These are phyloP conservation scores for Dryadomyces quercivorus DNA, from an alignment of 2,329 filamentous ascomycete species.

Conservation along the genomic window DNA sequence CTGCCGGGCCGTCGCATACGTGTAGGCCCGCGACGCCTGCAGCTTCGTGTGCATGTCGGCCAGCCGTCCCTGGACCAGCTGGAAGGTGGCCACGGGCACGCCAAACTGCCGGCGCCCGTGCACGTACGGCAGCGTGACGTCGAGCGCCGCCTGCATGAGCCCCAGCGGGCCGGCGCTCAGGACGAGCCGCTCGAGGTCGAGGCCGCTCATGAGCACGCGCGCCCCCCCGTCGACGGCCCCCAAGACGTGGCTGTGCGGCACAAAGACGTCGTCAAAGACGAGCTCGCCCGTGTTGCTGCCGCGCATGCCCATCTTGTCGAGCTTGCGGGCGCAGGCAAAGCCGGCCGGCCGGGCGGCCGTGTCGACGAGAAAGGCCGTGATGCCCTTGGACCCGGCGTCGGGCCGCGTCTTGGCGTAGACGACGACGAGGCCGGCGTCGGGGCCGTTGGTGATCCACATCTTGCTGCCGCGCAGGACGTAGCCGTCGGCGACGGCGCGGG, in stretches of 20 bases:
- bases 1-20: slow-evolving; percentile 65
- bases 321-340: slow-evolving; percentile 78
- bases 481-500: slow-evolving; percentile 19
- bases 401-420: slow-evolving; percentile 96
- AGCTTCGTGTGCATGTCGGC: slow-evolving; percentile 98
- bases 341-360: slow-evolving; percentile 39
- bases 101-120: slow-evolving; percentile 87
- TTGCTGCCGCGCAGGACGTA: slow-evolving; percentile 82
- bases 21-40: slow-evolving; percentile 74
- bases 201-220: slow-evolving; percentile 85
- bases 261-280: slow-evolving; percentile 81
- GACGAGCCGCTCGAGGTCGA: slow-evolving; percentile 88
- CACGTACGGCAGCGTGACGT: slow-evolving; percentile 76
- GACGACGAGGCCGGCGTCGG: slow-evolving; percentile 82
- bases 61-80: slow-evolving; percentile 83
- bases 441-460: slow-evolving; percentile 99
- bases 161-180: slow-evolving; percentile 83
- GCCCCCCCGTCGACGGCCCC: slow-evolving; percentile 74
- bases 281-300: slow-evolving; percentile 94
- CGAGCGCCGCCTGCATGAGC: slow-evolving; percentile 85
- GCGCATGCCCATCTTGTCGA: slow-evolving; percentile 97
- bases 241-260: slow-evolving; percentile 70
- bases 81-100: slow-evolving; percentile 76
- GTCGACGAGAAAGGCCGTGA: slow-evolving; percentile 88
- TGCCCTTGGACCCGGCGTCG: slow-evolving; percentile 70